Percentiles rank a stretch among this genome's conserved stretches.
phyloP scores from a whole-genome alignment of 768 basidiomycete genomes.

The Pleurotus djamor region DNA sequence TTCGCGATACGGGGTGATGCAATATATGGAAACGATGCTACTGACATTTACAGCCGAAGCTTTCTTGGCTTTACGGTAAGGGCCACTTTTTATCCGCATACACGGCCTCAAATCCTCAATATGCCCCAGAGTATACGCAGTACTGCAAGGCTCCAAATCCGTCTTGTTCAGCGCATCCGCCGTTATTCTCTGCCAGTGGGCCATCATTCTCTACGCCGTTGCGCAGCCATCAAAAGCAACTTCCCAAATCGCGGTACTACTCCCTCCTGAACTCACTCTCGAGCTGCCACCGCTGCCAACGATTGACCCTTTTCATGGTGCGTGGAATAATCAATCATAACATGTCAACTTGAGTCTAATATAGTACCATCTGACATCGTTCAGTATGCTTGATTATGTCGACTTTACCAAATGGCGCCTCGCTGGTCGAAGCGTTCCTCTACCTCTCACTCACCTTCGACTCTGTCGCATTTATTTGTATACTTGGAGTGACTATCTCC shows the following conservation, averaged over 20 bases:
- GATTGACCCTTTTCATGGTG: conserved; percentile 9
- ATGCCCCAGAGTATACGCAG: neutral
- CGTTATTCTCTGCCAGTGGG: conserved; percentile 8
- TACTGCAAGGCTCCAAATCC: neutral
- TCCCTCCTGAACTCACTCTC: neutral
- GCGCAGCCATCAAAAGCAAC: conserved; percentile 5
- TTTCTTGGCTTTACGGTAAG: conserved; percentile 7
- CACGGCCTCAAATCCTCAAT: neutral
- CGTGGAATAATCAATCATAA: neutral
- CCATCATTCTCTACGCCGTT: conserved; percentile 6
- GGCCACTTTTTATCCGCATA: neutral
- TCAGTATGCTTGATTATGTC: conserved; percentile 9
- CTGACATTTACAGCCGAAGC: conserved; percentile 8
- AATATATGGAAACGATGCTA: conserved; percentile 9
- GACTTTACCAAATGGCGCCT: neutral
- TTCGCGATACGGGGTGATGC: conserved; percentile 9
- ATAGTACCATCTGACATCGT: neutral
- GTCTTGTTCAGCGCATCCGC: neutral
- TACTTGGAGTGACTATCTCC: conserved; percentile 1
- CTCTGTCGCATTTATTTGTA: conserved; percentile 12
- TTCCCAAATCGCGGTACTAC: neutral
- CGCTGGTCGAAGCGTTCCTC: conserved; percentile 10
- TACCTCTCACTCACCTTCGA: conserved; percentile 16
- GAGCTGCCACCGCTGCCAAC: conserved; percentile 1
- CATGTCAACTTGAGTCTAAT: too few species aligned